Conservation (phyloP, 306 rosid genomes). For the Citrullus amarus region DNA sequence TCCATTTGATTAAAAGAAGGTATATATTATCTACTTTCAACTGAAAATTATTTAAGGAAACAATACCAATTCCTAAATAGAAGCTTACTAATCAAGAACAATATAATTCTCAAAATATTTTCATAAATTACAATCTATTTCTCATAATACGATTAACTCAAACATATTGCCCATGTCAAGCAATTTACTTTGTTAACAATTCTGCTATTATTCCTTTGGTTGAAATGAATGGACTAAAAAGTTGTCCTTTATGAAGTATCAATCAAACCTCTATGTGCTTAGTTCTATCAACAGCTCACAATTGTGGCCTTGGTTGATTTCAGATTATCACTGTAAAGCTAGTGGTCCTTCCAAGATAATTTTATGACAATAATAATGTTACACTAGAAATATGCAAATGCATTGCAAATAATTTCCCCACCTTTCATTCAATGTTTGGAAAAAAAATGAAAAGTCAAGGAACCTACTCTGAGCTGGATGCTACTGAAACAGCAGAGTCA, state of each 20-base stretch:
- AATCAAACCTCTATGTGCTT: neutral
- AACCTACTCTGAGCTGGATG: constrained; percentile 52
- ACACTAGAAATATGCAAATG: neutral
- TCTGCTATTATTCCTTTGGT: constrained; percentile 1
- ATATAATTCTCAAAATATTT: neutral
- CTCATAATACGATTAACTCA: neutral
- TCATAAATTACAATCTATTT: neutral
- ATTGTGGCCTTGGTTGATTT: neutral
- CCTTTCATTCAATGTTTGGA: neutral
- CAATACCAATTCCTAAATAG: neutral
- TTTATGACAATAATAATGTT: neutral
- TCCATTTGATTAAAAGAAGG: neutral
- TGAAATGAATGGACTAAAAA: neutral
- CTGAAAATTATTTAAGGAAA: neutral
- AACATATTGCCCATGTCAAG: neutral
- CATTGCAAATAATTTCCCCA: neutral
- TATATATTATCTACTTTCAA: neutral
- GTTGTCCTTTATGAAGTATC: neutral
- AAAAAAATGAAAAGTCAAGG: constrained; percentile 18
- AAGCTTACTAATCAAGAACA: neutral
- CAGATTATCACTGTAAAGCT: neutral
- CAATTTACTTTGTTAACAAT: neutral
- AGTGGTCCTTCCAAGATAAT: neutral
- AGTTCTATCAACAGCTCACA: neutral
- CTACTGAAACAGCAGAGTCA: constrained; percentile 89